These are phyloP conservation scores for Piper longum DNA, from an alignment of 164 flowering plant species.

Conservation along the genomic window DNA sequence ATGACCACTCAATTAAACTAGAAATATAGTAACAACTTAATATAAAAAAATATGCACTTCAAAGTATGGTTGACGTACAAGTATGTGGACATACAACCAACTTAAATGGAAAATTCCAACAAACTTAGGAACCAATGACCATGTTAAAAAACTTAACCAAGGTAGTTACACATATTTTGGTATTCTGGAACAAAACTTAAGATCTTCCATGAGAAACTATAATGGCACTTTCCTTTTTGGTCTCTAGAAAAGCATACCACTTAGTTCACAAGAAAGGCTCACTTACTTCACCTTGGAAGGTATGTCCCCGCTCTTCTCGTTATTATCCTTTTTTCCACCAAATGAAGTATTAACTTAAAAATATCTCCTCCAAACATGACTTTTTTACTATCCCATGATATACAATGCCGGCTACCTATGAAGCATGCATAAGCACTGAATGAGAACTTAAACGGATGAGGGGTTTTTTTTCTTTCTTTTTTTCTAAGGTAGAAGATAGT, in stretches of 20 bases:
- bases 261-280: background rate
- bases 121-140: too few relatives aligned
- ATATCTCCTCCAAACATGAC: slow-evolving; percentile 12
- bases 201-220: background rate
- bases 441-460: background rate
- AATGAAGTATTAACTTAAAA: slow-evolving; percentile 38
- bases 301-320: slow-evolving; percentile 44
- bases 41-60: too few relatives aligned
- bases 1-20: too few relatives aligned
- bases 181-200: too few relatives aligned
- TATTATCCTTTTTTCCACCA: slow-evolving; percentile 67
- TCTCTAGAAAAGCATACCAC: background rate
- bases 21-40: too few relatives aligned
- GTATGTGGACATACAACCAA: too few relatives aligned
- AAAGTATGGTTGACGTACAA: too few relatives aligned
- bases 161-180: too few relatives aligned
- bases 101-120: too few relatives aligned
- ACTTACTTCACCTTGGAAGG: slow-evolving; percentile 35
- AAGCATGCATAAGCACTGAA: background rate
- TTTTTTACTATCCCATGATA: slow-evolving; percentile 14
- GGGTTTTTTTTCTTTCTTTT: slow-evolving; percentile 1
- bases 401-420: slow-evolving; percentile 5
- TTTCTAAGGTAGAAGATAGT: too few relatives aligned
- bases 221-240: background rate
- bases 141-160: too few relatives aligned